phyloP scores from a whole-genome alignment of 2,329 filamentous ascomycete genomes.

The Sporothrix sp. region DNA sequence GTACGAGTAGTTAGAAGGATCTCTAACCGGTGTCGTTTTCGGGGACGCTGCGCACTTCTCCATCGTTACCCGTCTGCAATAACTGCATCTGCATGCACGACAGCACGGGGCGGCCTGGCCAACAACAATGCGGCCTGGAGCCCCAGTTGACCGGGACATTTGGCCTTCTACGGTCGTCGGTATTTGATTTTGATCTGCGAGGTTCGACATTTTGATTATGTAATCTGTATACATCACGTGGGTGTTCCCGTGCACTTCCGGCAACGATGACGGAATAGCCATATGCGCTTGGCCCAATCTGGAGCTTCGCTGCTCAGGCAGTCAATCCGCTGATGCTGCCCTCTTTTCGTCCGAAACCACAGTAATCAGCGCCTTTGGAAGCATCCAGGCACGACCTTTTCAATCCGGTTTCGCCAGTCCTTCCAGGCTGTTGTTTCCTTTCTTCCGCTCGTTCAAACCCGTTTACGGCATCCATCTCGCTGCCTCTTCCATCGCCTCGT shows the following conservation, averaged over 20 bases:
- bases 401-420: too few species aligned
- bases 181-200: too few species aligned
- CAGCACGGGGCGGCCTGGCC: background rate
- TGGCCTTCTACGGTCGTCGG: background rate
- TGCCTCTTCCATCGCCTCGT: background rate
- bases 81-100: slow-evolving; percentile 2
- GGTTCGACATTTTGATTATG: too few species aligned
- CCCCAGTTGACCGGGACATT: background rate
- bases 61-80: background rate
- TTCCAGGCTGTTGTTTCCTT: background rate
- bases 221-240: too few species aligned
- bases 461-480: background rate
- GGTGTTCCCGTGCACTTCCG: too few species aligned
- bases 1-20: too few species aligned
- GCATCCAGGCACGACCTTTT: background rate
- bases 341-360: slow-evolving; percentile 1
- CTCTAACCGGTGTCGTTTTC: too few species aligned
- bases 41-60: too few species aligned
- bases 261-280: slow-evolving; percentile 8
- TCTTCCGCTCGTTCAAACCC: background rate
- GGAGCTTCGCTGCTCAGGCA: slow-evolving; percentile 3
- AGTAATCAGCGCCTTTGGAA: slow-evolving; percentile 1
- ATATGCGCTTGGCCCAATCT: slow-evolving; percentile 4
- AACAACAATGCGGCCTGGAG: background rate
- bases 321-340: too few species aligned